A percentile compares a stretch with the other conserved stretches of the same genome.
phyloP scores from a whole-genome alignment of 495 filamentous ascomycete genomes.

The Terfezia claveryi region DNA sequence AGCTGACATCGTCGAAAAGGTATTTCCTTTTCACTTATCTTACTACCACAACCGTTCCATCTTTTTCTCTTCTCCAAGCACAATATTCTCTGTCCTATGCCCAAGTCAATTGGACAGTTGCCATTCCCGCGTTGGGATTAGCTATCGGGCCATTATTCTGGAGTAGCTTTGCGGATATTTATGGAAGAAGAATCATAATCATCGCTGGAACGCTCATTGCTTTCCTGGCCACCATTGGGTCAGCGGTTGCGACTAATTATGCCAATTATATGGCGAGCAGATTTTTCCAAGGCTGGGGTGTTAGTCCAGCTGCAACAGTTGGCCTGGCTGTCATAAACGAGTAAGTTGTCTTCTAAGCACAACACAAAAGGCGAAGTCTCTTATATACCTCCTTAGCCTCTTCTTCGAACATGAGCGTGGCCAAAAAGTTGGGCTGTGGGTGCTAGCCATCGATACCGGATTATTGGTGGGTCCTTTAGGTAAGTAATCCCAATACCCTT shows the following conservation, averaged over 20 bases:
- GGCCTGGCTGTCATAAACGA: conserved; percentile 37
- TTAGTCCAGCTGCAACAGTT: conserved; percentile 35
- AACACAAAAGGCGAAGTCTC: not conserved
- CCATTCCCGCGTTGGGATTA: conserved; percentile 37
- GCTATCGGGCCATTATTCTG: conserved; percentile 36
- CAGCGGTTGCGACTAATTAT: conserved; percentile 27
- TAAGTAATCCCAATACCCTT: conserved; percentile 2
- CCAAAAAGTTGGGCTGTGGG: conserved; percentile 41
- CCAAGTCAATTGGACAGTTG: conserved; percentile 42
- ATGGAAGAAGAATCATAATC: conserved; percentile 33
- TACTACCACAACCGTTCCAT: conserved; percentile 39
- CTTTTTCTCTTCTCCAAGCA: conserved; percentile 30
- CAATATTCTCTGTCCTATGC: conserved; percentile 29
- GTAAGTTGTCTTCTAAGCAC: not conserved
- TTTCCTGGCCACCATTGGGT: conserved; percentile 30
- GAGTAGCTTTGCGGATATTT: conserved; percentile 36
- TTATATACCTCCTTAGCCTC: conserved; percentile 10
- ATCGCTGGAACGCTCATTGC: conserved; percentile 33
- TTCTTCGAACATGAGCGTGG: conserved; percentile 42
- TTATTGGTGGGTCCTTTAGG: conserved; percentile 32
- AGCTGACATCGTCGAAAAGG: conserved; percentile 15
- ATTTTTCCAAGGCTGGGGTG: conserved; percentile 42
- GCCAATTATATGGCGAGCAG: conserved; percentile 34
- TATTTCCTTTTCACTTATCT: conserved; percentile 46
- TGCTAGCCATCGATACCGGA: conserved; percentile 35